Evolutionary conservation across 306 rosid species (phyloP), one percentile per base, ranked within the genome.

Genomic region (Quercus agrifolia): DNA sequence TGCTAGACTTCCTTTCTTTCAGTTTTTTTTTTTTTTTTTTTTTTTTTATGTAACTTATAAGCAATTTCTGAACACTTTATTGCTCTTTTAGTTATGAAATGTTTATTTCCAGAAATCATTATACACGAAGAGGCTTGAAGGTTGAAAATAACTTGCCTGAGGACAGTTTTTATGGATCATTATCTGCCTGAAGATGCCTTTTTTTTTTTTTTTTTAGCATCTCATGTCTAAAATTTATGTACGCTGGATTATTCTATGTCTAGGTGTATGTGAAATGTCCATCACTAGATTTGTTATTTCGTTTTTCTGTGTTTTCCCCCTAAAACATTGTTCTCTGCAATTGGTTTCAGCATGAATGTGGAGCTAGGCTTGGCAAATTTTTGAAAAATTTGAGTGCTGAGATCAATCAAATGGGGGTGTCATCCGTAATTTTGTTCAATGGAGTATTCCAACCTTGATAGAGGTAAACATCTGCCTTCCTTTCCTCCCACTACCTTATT

Each of bases 381-480:
- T 87, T 85, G 97, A 94, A 73, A 92, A 94, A 80, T 92, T 94
- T 82, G 99, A 94, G 87, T 94, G 97, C 27, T 77, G 58, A 20
- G 86, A 86, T 80, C 84, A 86, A 69, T 77, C 85, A 31, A 58
- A 83, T 20, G 87, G 92, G 64, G 97, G 99, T 68, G 56, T 92
- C 64, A 77, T 94, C 78, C 88, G 90, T 27, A 94, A 91, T 80
- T 86, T 94, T 54, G 97, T 94, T 35, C 92, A 83, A 33, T 94
- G 99, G 99, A 94, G 99, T 87, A 84, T 94, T 78, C 93, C 97
- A 56, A 87, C 83, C 14, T 80, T 94, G 74, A 75, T 94, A 77
- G 97, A 94, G 97, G 99, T 94, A 82, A 79, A 54, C 3, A 28
- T 14, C 6, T 62, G 35, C 59, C 79, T 82, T 78, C 77, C 69